phyloP scores from a whole-genome alignment of 345 rosid genomes.

The Citrus glauca region DNA sequence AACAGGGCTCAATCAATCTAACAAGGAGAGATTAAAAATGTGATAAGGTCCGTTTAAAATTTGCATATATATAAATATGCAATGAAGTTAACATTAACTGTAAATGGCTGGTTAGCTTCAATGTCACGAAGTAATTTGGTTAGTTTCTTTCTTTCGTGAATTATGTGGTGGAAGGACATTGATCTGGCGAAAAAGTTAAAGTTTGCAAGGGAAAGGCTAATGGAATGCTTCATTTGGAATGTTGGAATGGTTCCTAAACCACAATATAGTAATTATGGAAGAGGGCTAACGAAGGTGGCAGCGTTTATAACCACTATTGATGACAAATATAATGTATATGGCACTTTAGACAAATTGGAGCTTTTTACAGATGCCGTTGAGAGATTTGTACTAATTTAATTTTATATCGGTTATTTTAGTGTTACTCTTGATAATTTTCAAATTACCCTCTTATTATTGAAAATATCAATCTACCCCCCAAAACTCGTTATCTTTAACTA shows the following conservation, averaged over 20 bases:
- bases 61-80: too few species aligned
- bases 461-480: too few species aligned
- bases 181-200: constrained; percentile 25
- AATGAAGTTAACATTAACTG: too few species aligned
- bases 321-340: constrained; percentile 45
- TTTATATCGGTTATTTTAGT: too few species aligned
- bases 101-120: too few species aligned
- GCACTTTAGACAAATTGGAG: constrained; percentile 35
- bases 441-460: too few species aligned
- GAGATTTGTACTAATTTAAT: constrained; percentile 10
- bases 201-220: constrained; percentile 43
- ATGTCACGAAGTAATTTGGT: neutral
- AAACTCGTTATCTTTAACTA: too few species aligned
- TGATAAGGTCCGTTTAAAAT: constrained; percentile 20
- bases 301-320: constrained; percentile 32
- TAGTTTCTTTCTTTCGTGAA: neutral
- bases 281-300: constrained; percentile 27
- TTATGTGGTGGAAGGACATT: constrained; percentile 41
- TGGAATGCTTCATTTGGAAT: constrained; percentile 47
- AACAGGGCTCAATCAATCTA: constrained; percentile 33
- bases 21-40: constrained; percentile 31
- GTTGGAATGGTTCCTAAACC: constrained; percentile 34
- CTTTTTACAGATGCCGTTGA: constrained; percentile 35
- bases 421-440: too few species aligned
- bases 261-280: constrained; percentile 10